Evolutionary conservation across 1,284 basidiomycete genomes (phyloP), one percentile per base, ranked within the genome.

Genomic region (Exsudoporus floridanus): DNA sequence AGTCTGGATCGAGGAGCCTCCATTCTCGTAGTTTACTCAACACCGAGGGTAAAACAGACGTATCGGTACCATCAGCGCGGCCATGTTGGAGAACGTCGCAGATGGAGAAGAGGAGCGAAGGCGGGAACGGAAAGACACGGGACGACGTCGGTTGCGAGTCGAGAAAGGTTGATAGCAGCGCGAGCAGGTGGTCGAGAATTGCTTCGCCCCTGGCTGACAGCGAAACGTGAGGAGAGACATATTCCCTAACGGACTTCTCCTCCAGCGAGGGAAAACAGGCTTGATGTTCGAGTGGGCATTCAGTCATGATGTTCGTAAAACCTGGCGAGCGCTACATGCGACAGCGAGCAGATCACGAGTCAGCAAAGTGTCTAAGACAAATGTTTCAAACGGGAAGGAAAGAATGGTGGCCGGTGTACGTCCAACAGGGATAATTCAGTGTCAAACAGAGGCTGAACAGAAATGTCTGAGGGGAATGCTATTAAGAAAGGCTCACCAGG

Each of bases 31-130:
- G 49, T 47, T 48, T 67, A 18, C 43, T 45, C 52, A 65, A 49
- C 18, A 67, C 66, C 37, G 14, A 53, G 28, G 64, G 64, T 13
- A 65, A 46, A n/a, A 65, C 9, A 31, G 52, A 47, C n/a, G 45
- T n/a, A 4, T 52, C 41, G 5, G n/a, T n/a, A n/a, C n/a, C n/a
- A n/a, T n/a, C n/a, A n/a, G n/a, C n/a, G n/a, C n/a, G n/a, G n/a
- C n/a, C n/a, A n/a, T 19, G 43, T 21, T 46, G 60, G 34, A 65
- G 47, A 31, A n/a, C 28, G 4, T 54, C 44, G 36, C 66, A 64
- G 13, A 69, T 61, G n/a, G 66, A 53, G 37, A 61, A 60, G 37
- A 69, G 57, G 21, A 67, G 39, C 16, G 46, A n/a, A 13, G 64
- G 53, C 12, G 54, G 37, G 28, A 65, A 54, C 6, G 31, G 21